These are phyloP conservation scores for Lenwebbia sp. DNA, from an alignment of 345 rosid genomes.

Conservation along the genomic window DNA sequence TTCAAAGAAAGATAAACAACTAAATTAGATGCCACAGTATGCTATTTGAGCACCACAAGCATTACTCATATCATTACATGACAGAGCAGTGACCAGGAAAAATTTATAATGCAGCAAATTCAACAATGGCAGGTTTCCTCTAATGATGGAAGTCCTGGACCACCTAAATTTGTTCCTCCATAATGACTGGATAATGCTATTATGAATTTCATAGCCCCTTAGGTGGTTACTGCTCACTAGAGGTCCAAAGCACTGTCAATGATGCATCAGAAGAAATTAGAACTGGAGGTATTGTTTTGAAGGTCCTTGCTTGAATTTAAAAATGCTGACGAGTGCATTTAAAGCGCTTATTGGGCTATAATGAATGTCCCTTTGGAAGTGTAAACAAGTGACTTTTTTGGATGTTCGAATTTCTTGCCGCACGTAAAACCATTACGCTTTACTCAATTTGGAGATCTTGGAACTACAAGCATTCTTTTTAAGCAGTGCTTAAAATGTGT, in stretches of 20 bases:
- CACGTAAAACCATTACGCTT: background rate
- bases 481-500: background rate
- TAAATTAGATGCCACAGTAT: background rate
- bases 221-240: background rate
- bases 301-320: conserved; percentile 2
- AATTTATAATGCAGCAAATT: background rate
- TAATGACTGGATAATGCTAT: background rate
- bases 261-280: background rate
- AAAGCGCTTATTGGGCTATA: background rate
- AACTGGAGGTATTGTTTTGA: background rate
- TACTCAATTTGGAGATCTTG: background rate
- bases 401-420: background rate
- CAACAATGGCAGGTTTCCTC: background rate
- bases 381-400: background rate
- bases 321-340: background rate
- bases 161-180: background rate
- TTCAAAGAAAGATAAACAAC: background rate
- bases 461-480: background rate
- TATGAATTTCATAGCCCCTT: background rate
- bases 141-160: background rate
- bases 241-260: background rate
- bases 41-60: background rate
- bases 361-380: background rate
- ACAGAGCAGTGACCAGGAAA: background rate
- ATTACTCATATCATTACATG: background rate